Base-by-base conservation (phyloP, 2,329 filamentous ascomycete species). In the Alternaria gaisen region DNA sequence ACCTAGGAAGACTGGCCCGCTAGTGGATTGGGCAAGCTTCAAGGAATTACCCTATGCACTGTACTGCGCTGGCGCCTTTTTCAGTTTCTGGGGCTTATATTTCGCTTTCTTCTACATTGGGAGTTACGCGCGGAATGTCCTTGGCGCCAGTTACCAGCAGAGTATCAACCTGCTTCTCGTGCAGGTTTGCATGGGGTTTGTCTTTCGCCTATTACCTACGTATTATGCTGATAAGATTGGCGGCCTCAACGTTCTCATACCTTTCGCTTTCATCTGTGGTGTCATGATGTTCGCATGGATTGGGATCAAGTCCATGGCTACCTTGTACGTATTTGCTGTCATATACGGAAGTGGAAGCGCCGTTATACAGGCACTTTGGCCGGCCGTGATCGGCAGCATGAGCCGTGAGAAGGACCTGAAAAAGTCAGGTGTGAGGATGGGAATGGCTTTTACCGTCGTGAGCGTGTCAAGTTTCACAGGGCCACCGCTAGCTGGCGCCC, bases 161-260 rank as follows among this genome's bases (percentile, higher is more conserved):
- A 84, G 84, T 3, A 83, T 87, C 61, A 82, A 82, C 30, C 74
- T 89, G 9, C 80, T 90, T 2, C 79, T 90, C 32, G 82, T 88
- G 22, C 68, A 84, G 78, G 41, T 80, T 83, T 69, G 67, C 60
- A 74, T 61, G 86, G 86, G 24, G 70, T 85, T 38, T 79, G 80
- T 63, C 83, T 87, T 30, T 74, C 86, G 18, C 56, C 85, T 42
- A 78, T 83, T 9, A 80, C 85, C 55, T 76, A 82, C 64, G 56
- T 88, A 72, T 56, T 72, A 69, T 44, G 73, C 72, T 4, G 72
- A 76, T 48, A 72, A 73, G 22, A 58, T 75, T 24, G 42, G 86
- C 82, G 11, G 87, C 67, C 80, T 80, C 69, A 72, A 67, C 69
- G 87, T 20, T 77, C 84, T 9, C 70, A 89, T 59, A 83, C 52